These are phyloP conservation scores for Hypocreales sp. DNA, from an alignment of 2,329 filamentous ascomycete species.

Conservation along the genomic window DNA sequence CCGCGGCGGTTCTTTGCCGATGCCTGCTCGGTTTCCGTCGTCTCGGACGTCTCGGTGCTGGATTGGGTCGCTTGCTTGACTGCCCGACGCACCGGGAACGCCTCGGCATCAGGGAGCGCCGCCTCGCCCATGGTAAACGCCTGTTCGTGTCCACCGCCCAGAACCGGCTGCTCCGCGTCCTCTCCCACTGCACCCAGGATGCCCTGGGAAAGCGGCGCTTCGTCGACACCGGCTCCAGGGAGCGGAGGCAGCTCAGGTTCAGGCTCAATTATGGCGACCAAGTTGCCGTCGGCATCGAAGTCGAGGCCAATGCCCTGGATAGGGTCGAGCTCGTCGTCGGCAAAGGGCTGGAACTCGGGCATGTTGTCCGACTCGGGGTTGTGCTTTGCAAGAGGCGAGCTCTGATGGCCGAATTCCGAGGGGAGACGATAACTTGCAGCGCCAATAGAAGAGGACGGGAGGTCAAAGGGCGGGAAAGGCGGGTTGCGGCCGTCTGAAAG, in stretches of 20 bases:
- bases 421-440: conserved; percentile 15
- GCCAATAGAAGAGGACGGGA: conserved; percentile 20
- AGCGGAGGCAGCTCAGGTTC: conserved; percentile 29
- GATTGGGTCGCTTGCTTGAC: conserved; percentile 5
- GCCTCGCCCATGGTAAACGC: conserved; percentile 21
- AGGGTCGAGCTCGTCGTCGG: conserved; percentile 21
- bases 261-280: conserved; percentile 23
- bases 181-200: background rate
- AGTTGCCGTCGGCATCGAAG: conserved; percentile 36
- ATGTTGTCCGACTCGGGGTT: conserved; percentile 7
- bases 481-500: conserved; percentile 13
- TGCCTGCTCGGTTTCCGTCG: conserved; percentile 7
- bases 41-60: conserved; percentile 7
- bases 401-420: conserved; percentile 16
- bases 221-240: conserved; percentile 13
- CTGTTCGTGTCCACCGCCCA: conserved; percentile 3
- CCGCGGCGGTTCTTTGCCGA: conserved; percentile 8
- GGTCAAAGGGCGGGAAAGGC: conserved; percentile 14
- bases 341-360: conserved; percentile 16
- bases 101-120: conserved; percentile 20
- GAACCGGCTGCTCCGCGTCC: conserved; percentile 1
- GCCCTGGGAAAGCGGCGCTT: conserved; percentile 1
- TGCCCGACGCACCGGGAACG: conserved; percentile 13
- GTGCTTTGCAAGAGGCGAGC: conserved; percentile 12
- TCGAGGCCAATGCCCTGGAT: conserved; percentile 27